phyloP scores from a whole-genome alignment of 2,329 filamentous ascomycete species.

The Massarina eburnea region DNA sequence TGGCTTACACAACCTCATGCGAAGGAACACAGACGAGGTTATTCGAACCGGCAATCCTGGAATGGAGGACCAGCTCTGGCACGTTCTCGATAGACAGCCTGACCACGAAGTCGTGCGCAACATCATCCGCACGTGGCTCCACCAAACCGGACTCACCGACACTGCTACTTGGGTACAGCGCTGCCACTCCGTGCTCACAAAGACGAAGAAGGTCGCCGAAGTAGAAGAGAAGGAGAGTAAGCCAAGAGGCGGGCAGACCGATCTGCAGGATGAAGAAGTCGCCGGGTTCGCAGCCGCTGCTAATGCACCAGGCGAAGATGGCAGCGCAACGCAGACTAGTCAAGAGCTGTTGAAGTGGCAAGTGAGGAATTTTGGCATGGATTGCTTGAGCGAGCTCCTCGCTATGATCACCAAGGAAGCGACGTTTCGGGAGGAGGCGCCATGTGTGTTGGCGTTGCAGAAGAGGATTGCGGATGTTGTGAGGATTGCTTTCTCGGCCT shows the following conservation, averaged over 20 bases:
- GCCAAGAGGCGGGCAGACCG: constrained; percentile 60
- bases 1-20: constrained; percentile 93
- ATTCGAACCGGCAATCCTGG: constrained; percentile 72
- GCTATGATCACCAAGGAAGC: constrained; percentile 76
- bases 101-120: constrained; percentile 79
- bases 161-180: constrained; percentile 84
- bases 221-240: constrained; percentile 55
- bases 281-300: constrained; percentile 86
- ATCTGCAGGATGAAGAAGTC: constrained; percentile 93
- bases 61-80: constrained; percentile 90
- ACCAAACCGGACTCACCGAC: constrained; percentile 80
- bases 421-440: constrained; percentile 74
- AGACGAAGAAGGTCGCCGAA: constrained; percentile 71
- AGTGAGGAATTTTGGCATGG: constrained; percentile 90
- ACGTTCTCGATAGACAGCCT: constrained; percentile 77
- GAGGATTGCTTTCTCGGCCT: constrained; percentile 95
- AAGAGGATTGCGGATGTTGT: constrained; percentile 87
- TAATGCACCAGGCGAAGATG: constrained; percentile 54
- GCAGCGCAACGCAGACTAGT: constrained; percentile 49
- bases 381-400: constrained; percentile 82
- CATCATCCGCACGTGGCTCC: constrained; percentile 89
- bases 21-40: constrained; percentile 82
- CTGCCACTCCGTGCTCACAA: constrained; percentile 85
- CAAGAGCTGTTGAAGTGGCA: constrained; percentile 95
- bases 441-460: constrained; percentile 77